phyloP scores from a whole-genome alignment of 176 grass and related monocot genomes.

The Themeda triandra region DNA sequence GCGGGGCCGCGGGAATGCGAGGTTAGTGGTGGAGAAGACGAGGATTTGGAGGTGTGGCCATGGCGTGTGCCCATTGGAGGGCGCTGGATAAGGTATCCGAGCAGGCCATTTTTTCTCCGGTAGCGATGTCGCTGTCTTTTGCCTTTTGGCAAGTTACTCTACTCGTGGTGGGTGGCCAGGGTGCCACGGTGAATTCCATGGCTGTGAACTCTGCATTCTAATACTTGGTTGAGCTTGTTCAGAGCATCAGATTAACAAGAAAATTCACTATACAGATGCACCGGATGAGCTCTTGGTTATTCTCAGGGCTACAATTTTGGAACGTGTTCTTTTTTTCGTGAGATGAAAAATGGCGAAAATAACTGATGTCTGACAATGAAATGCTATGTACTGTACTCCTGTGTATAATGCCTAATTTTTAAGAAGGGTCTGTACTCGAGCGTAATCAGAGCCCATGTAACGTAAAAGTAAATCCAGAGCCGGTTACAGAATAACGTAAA shows the following conservation, averaged over 20 bases:
- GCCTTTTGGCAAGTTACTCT: neutral
- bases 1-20: slow-evolving; percentile 10
- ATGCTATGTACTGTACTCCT: neutral
- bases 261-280: neutral
- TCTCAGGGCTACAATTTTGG: neutral
- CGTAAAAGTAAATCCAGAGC: neutral
- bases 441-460: neutral
- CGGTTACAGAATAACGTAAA: neutral
- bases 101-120: neutral
- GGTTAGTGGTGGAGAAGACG: slow-evolving; percentile 30
- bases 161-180: neutral
- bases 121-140: neutral
- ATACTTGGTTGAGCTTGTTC: neutral
- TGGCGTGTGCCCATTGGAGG: slow-evolving; percentile 56
- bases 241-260: neutral
- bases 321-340: neutral
- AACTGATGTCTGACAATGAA: neutral
- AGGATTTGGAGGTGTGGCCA: slow-evolving; percentile 27
- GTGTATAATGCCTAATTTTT: neutral
- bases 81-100: slow-evolving; percentile 51
- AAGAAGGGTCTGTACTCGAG: neutral
- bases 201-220: neutral
- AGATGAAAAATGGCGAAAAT: neutral
- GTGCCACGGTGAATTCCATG: neutral
- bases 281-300: neutral